Evolutionary conservation across 2,329 filamentous ascomycete genomes (phyloP).

Genomic region (Colletotrichum costaricense): DNA sequence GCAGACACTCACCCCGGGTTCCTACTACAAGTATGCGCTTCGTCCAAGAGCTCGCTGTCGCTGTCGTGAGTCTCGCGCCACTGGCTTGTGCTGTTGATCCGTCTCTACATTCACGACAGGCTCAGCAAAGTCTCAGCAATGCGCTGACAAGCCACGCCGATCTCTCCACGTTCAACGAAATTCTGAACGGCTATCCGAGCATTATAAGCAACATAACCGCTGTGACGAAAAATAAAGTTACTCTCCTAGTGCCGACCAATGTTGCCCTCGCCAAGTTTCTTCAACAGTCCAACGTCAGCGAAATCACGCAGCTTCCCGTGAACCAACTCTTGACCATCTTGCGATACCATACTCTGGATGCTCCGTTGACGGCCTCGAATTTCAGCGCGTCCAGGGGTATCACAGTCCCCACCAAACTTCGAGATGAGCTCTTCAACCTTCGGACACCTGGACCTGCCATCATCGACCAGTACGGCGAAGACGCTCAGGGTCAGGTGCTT

Average conservation of each 20-base stretch:
- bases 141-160: constrained; percentile 14
- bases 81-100: not conserved
- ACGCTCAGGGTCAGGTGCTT: constrained; percentile 38
- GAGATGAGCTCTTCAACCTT: constrained; percentile 37
- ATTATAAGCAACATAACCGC: constrained; percentile 5
- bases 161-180: constrained; percentile 23
- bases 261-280: constrained; percentile 18
- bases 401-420: constrained; percentile 38
- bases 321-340: constrained; percentile 51
- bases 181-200: constrained; percentile 18
- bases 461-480: constrained; percentile 27
- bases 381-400: constrained; percentile 35
- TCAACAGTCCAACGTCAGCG: constrained; percentile 17
- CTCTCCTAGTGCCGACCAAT: constrained; percentile 33
- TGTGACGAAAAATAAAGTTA: not conserved
- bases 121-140: constrained; percentile 17
- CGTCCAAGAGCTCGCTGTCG: not conserved
- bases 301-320: constrained; percentile 47
- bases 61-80: not conserved
- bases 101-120: not conserved
- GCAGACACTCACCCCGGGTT: not conserved
- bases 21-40: not conserved
- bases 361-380: constrained; percentile 30
- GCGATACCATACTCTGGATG: constrained; percentile 43
- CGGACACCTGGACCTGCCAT: constrained; percentile 33